Evolutionary conservation across 495 filamentous ascomycete species (phyloP), one percentile per base, ranked within the genome.

Genomic region (Alectoria sarmentosa): DNA sequence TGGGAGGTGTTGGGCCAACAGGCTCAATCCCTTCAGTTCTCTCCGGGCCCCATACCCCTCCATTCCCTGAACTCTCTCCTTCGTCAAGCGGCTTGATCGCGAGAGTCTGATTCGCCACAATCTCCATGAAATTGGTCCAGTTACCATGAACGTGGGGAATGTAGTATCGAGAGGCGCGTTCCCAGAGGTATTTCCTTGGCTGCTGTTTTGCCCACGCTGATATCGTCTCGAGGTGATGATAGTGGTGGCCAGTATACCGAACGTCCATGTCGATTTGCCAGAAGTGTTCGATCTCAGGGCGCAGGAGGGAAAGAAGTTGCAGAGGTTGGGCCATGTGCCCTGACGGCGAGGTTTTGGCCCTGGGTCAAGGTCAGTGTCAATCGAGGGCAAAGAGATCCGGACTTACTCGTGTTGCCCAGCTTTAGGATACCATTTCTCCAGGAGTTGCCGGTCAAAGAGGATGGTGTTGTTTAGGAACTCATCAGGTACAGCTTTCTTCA

Each of bases 251-350:
- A 0, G 83, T 88, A 62, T 84, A 83, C 28, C 89, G 82, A n/a
- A 82, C 81, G 69, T 91, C 88, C 71, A 88, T 81, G 67, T 90
- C 88, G 79, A 86, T 86, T 70, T 91, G 90, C 88, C 88, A 91
- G 61, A 88, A 80, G 69, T 80, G 89, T 61, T 88, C 86, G 64
- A 88, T 91, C 64, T 90, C 83, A 0, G 87, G 87, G 65, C 88
- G 82, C 34, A 84, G 77, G 63, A 86, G 79, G 56, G 84, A 83
- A 69, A 91, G 91, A 54, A 77, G 73, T 52, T 78, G 73, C 19
- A 77, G 23, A 13, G 76, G 71, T 39, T 76, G 75, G 60, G 70
- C 70, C 58, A 75, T 70, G n/a, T 76, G 74, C 8, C 70, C 26
- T 3, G 54, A 39, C 21, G 66, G 67, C 19, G 59, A 62, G 13